Base-by-base conservation (phyloP, 306 rosid genomes). In the Prunus dulcis region DNA sequence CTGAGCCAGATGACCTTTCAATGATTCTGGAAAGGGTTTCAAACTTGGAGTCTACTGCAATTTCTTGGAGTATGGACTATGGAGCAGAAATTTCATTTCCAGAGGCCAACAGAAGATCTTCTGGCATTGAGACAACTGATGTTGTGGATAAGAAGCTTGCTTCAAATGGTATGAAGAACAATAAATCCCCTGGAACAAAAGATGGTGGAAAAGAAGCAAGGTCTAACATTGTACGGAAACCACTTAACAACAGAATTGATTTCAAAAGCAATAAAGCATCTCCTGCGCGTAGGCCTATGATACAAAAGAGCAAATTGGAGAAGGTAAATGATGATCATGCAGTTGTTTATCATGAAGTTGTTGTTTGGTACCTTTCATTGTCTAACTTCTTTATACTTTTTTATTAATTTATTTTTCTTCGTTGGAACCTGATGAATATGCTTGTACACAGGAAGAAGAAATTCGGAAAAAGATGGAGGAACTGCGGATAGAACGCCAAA, bases 221-320 rank as follows among this genome's bases (percentile, higher is more conserved):
- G 57, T 27, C 68, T 15, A 60, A n/a, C 27, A 23, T 46, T 2
- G 4, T 60, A 25, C 1, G n/a, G 13, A 43, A n/a, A 45, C 19
- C 67, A 15, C 20, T 60, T 60, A 58, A 15, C 68, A 60, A 60
- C 68, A 73, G 4, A 62, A 27, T 49, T 73, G 77, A 73, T 60
- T 45, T 60, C 69, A 58, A 45, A 60, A 43, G 28, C 58, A 25
- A 60, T 25, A 73, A 45, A 47, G 72, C 82, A 62, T 57, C 86
- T 47, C 70, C 80, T 27, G 43, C 84, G 12, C 85, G 77, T 11
- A 83, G 85, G 81, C 72, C 89, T 5, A n/a, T 80, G 13, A 84
- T 83, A 82, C 88, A 82, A 15, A 89, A 89, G 82, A 87, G 89
- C 83, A 88, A 89, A 78, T 66, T 81, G 69, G 93, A 89, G 78